These are phyloP conservation scores for Pterulicium gracile DNA, from an alignment of 1,284 basidiomycete genomes.

Conservation along the genomic window DNA sequence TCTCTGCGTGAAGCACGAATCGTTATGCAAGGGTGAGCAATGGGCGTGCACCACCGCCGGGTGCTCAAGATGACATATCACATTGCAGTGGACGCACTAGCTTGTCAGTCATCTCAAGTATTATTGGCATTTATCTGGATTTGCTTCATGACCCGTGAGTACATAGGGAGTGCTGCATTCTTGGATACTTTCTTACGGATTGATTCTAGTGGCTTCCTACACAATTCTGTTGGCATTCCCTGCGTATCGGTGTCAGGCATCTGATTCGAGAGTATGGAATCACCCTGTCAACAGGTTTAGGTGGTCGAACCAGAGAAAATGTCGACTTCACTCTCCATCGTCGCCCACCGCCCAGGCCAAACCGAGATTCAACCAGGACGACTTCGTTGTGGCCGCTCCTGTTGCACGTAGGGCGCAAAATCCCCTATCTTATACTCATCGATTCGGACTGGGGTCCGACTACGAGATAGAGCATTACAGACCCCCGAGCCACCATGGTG, in stretches of 20 bases:
- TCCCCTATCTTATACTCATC: conserved; percentile 28
- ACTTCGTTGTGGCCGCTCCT: conserved; percentile 11
- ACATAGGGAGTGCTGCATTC: conserved; percentile 5
- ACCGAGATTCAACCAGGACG: conserved; percentile 9
- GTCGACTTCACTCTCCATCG: conserved; percentile 22
- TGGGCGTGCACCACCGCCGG: too few species aligned
- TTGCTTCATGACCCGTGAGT: conserved; percentile 42
- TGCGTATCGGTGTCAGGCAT: not conserved
- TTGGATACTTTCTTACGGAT: not conserved
- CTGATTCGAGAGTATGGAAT: not conserved
- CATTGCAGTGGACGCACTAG: conserved; percentile 6
- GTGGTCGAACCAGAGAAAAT: conserved; percentile 11
- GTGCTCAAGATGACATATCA: conserved; percentile 6
- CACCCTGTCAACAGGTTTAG: conserved; percentile 20
- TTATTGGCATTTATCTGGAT: conserved; percentile 59
- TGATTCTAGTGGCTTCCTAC: conserved; percentile 30
- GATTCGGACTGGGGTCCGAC: conserved; percentile 25
- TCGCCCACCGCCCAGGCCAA: conserved; percentile 20
- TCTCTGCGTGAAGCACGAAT: conserved; percentile 28
- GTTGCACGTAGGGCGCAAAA: conserved; percentile 28
- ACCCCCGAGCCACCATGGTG: conserved; percentile 14
- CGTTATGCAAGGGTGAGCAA: too few species aligned
- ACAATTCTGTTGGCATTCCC: conserved; percentile 24
- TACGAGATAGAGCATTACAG: conserved; percentile 39
- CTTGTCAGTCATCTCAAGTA: conserved; percentile 46